phyloP scores from a whole-genome alignment of 2,329 filamentous ascomycete species.

The Aspergillus neoniger region DNA sequence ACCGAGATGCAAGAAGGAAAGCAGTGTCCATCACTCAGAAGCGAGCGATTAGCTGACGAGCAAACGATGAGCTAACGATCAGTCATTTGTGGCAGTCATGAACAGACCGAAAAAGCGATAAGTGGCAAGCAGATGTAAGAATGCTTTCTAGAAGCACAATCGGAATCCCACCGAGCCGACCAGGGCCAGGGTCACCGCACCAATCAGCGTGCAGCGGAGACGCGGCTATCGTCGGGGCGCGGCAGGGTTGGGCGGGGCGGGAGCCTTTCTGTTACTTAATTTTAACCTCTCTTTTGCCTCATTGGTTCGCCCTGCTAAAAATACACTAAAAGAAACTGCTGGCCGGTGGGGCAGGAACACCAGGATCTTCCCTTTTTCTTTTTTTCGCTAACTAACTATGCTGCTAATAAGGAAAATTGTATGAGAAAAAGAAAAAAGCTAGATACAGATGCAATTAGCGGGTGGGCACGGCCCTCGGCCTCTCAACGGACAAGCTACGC shows the following conservation, averaged over 20 bases:
- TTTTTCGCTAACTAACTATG: background rate
- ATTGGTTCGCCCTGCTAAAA: background rate
- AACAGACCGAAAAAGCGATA: background rate
- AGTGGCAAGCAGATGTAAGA: background rate
- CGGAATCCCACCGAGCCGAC: slow-evolving; percentile 7
- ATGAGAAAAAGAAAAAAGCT: too few relatives aligned
- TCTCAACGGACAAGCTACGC: slow-evolving; percentile 3
- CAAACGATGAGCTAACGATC: background rate
- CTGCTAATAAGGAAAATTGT: too few relatives aligned
- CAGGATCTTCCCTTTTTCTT: background rate
- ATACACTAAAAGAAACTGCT: background rate
- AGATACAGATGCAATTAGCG: too few relatives aligned
- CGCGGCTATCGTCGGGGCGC: slow-evolving; percentile 2
- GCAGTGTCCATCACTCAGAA: background rate
- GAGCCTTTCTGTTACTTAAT: slow-evolving; percentile 13
- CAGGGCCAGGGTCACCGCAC: background rate
- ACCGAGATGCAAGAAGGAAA: too few relatives aligned
- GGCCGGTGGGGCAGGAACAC: background rate
- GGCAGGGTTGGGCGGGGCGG: background rate
- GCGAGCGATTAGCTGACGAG: background rate
- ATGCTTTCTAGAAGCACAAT: slow-evolving; percentile 1
- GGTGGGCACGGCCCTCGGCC: background rate
- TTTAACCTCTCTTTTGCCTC: background rate
- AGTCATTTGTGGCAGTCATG: slow-evolving; percentile 4
- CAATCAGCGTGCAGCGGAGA: background rate